phyloP scores from a whole-genome alignment of 305 asterid species.

The Coffea humblotiana region DNA sequence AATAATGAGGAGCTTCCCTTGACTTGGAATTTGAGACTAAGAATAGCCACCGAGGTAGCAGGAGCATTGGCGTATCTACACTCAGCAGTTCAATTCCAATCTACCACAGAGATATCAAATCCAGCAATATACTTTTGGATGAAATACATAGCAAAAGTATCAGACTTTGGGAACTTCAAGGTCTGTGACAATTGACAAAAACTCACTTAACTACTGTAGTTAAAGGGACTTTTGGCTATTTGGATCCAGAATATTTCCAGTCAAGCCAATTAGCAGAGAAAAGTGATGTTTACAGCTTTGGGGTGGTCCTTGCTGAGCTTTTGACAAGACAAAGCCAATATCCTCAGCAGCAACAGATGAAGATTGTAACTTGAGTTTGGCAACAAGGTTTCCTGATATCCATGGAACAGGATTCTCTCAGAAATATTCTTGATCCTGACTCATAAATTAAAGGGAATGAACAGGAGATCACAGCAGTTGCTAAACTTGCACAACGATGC shows the following conservation, averaged over 20 bases:
- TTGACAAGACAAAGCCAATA: too few relatives aligned
- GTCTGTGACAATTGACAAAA: background rate
- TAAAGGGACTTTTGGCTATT: background rate
- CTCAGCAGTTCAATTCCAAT: background rate
- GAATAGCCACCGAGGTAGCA: constrained; percentile 23
- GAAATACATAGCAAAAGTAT: constrained; percentile 2
- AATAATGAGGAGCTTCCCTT: background rate
- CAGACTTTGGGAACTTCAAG: constrained; percentile 8
- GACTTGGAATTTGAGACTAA: constrained; percentile 26
- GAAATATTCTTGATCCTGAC: constrained; percentile 4
- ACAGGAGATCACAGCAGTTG: constrained; percentile 18
- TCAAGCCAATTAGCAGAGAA: too few relatives aligned
- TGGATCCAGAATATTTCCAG: too few relatives aligned
- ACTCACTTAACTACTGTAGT: background rate
- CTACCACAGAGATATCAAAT: constrained; percentile 12
- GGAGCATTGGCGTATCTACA: background rate
- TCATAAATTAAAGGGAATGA: background rate
- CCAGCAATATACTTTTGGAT: constrained; percentile 8
- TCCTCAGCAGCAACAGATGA: too few relatives aligned
- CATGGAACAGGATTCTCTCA: background rate
- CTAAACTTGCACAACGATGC: constrained; percentile 16
- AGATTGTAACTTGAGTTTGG: background rate
- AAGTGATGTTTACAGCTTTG: too few relatives aligned
- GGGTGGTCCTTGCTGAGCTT: background rate
- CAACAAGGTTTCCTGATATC: constrained; percentile 3